phyloP scores from a whole-genome alignment of 306 rosid genomes.

The Quercus mongolica region DNA sequence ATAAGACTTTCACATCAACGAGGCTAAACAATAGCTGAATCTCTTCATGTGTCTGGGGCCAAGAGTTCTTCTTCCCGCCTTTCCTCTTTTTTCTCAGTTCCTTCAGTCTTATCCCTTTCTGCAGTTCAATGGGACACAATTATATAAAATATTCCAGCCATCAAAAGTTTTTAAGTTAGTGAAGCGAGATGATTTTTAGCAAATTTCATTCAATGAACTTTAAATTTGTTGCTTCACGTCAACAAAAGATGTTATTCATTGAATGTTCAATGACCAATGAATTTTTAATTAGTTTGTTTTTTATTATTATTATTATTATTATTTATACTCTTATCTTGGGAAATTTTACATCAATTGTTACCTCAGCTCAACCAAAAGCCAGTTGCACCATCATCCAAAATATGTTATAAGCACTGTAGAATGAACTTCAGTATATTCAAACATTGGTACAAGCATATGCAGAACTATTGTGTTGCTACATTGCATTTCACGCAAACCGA shows the following conservation, averaged over 20 bases:
- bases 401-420: neutral
- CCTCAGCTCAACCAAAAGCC: neutral
- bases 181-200: too few species aligned
- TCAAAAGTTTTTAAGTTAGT: neutral
- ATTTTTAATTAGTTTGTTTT: neutral
- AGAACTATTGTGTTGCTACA: neutral
- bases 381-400: neutral
- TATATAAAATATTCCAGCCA: neutral
- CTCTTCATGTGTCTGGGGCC: conserved; percentile 76
- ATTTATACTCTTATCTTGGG: neutral
- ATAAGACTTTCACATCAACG: conserved; percentile 58
- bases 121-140: conserved; percentile 22
- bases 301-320: neutral
- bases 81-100: conserved; percentile 68
- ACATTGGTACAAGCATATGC: neutral
- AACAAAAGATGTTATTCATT: too few species aligned
- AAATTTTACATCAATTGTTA: neutral
- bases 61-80: conserved; percentile 64
- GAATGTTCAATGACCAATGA: neutral
- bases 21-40: conserved; percentile 69
- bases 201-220: too few species aligned
- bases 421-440: neutral
- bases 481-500: neutral
- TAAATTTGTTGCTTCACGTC: too few species aligned
- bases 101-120: conserved; percentile 75